Base-by-base conservation (phyloP, 2,329 filamentous ascomycete species). In the Harringtonia aguacate region DNA sequence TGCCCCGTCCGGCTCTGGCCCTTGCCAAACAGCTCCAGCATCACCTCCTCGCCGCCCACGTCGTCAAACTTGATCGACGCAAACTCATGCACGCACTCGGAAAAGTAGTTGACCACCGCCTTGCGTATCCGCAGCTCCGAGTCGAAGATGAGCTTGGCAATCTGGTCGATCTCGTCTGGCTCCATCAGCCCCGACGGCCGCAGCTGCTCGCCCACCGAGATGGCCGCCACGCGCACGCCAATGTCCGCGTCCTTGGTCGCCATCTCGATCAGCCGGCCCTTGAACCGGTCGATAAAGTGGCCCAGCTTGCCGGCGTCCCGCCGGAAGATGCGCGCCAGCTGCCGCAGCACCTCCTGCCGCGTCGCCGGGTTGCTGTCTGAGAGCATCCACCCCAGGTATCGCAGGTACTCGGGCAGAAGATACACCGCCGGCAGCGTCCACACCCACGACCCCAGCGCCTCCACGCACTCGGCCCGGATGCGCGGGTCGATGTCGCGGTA, bases 381-480 rank as follows among this genome's bases (percentile, higher is more conserved):
- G 27, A 98, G 72, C 57, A 95, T 81, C 92, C 92, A 98, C 42
- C 92, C 92, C 7, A 98, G 71, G 56, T 98, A 98, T 48, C 92
- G 81, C 41, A 98, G 69, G 63, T 95, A 95, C 53, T 83, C 75
- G 2, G 87, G 87, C 52, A 95, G 86, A 61, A 95, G 86, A 64
- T 95, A 98, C 37, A 86, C 75, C 38, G 87, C 86, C 3, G 89
- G 86, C 41, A 95, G 78, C 12, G 77, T 77, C 58, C 81, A 75
- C 53, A 97, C 94, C 92, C 92, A 98, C 34, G 80, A 75, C 24
- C 89, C 88, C 9, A 98, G 71, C 14, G 87, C 86, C 50, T 84
- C 79, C 21, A 94, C 81, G 57, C 90, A 95, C 56, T 95, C 90
- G 1, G 83, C 79, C 43, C 92, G 79, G 52, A 98, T 94, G 54